Base-by-base conservation (phyloP, 192 early-diverging fungal genomes). In the Chytriomyces sp. region DNA sequence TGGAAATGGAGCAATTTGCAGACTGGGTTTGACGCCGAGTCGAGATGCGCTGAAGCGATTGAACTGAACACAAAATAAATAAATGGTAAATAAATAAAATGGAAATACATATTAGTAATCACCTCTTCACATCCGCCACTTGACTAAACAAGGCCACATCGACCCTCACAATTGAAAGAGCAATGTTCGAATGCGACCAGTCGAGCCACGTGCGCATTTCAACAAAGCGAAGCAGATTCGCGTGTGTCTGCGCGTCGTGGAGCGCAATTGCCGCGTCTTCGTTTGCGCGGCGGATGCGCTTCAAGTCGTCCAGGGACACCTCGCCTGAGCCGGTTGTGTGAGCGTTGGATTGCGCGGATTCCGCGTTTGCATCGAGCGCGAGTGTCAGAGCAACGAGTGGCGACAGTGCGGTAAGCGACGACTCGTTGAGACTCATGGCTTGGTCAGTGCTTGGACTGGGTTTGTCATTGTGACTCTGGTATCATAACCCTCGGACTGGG, bases 181-280 rank as follows among this genome's bases (percentile, higher is more conserved):
- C 63, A 35, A 64, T 64, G 11, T 2, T 4, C 0, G 63, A 13
- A 13, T 20, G 23, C 0, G 63, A 35, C n/a, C n/a, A 64, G 63
- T 64, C 63, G 11, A 35, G 23, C 63, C 63, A 64, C 18, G 23
- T 64, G 23, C 23, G 23, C 35, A 13, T 13, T 24, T 64, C 63
- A 13, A 24, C 13, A 13, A 26, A 46, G 13, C 18, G 48, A n/a
- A 57, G 7, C n/a, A 20, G 20, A 7, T 3, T 53, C 20, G 10
- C 26, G 18, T 28, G 49, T 7, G 45, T 6, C 11, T 49, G 48
- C 2, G 10, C 8, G 13, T 57, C 10, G 44, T 7, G 48, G 23
- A 23, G 23, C 10, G 45, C 68, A 23, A 69, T 69, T 7, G 46
- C 68, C 7, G 7, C 1, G 68, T 48, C 68, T 26, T 69, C 68